phyloP scores from a whole-genome alignment of 1,139 yeast genomes.

The Taphrina confusa region DNA sequence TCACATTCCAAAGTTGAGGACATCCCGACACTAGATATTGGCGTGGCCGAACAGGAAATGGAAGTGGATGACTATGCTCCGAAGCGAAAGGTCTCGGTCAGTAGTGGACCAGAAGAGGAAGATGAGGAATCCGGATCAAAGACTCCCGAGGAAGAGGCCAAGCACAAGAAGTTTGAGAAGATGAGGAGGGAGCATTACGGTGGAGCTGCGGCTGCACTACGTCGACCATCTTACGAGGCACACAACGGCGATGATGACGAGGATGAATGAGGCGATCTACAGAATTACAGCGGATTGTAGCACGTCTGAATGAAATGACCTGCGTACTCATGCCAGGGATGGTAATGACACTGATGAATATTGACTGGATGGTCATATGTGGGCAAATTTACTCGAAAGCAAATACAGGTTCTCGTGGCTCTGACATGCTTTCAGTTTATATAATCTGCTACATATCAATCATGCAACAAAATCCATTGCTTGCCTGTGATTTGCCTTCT shows the following conservation, averaged over 20 bases:
- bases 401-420: too few relatives aligned
- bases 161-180: conserved; percentile 25
- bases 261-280: too few relatives aligned
- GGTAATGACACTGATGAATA: too few relatives aligned
- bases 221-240: conserved; percentile 16
- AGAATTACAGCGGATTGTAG: too few relatives aligned
- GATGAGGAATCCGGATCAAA: conserved; percentile 44
- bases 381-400: too few relatives aligned
- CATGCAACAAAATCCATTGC: too few relatives aligned
- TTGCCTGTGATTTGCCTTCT: too few relatives aligned
- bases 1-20: conserved; percentile 33
- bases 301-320: too few relatives aligned
- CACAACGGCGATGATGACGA: conserved; percentile 19
- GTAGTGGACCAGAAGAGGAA: conserved; percentile 49
- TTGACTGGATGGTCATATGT: too few relatives aligned
- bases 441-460: too few relatives aligned
- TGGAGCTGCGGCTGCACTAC: conserved; percentile 25
- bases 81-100: conserved; percentile 45
- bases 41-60: conserved; percentile 36
- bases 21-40: conserved; percentile 38
- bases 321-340: too few relatives aligned
- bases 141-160: conserved; percentile 34
- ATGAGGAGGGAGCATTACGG: conserved; percentile 34
- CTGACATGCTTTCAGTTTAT: too few relatives aligned
- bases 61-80: conserved; percentile 31